phyloP scores from a whole-genome alignment of 2,329 filamentous ascomycete genomes.

The Thielaviopsis musarum region DNA sequence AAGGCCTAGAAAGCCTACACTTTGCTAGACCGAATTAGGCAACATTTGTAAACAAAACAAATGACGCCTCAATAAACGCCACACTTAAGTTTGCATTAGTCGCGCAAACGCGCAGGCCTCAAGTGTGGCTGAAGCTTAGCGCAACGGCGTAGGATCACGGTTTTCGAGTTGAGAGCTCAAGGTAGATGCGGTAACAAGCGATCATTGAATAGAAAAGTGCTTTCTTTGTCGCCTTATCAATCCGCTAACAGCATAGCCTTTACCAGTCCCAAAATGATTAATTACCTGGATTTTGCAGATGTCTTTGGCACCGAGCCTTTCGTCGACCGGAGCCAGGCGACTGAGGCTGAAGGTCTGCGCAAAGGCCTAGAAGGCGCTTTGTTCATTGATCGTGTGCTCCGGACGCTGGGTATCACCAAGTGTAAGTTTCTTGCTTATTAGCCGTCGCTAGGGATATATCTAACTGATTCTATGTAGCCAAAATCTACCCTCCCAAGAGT shows the following conservation, averaged over 20 bases:
- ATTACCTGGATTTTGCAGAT: slow-evolving; percentile 49
- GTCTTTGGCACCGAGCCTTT: slow-evolving; percentile 47
- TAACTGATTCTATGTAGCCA: slow-evolving; percentile 25
- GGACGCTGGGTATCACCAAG: slow-evolving; percentile 50
- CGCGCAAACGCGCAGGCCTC: background rate
- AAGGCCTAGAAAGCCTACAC: background rate
- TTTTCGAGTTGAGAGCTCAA: background rate
- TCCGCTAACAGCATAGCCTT: background rate
- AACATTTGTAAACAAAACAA: slow-evolving; percentile 1
- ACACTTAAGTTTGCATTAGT: background rate
- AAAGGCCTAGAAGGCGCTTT: slow-evolving; percentile 51
- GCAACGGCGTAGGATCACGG: background rate
- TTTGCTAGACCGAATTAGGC: no score
- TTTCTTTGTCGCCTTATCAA: background rate
- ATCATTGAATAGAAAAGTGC: background rate
- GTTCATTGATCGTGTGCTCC: slow-evolving; percentile 66
- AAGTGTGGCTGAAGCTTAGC: slow-evolving; percentile 8
- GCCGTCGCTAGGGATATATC: background rate
- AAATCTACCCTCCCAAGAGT: slow-evolving; percentile 57
- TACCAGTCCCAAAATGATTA: slow-evolving; percentile 31
- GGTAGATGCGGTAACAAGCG: background rate
- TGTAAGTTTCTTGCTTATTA: slow-evolving; percentile 27
- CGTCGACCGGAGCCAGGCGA: slow-evolving; percentile 39
- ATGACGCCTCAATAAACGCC: slow-evolving; percentile 5
- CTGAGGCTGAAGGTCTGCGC: slow-evolving; percentile 49